Conservation (phyloP, 805 yeast species). For the Spathaspora gorwiae region DNA sequence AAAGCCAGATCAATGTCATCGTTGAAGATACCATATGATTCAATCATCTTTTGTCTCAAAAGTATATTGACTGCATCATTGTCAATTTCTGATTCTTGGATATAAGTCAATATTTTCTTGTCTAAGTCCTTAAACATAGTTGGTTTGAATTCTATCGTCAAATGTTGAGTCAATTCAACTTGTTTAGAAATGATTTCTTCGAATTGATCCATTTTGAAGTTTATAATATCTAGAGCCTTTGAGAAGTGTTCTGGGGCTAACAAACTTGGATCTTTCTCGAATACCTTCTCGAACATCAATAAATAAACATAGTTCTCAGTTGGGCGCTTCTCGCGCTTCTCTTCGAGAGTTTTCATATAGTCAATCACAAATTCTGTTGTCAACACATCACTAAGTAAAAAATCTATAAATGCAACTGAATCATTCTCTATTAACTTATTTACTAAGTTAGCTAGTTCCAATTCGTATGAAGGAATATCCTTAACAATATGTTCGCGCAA, state of each 20-base stretch:
- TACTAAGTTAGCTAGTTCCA: neutral
- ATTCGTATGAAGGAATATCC: neutral
- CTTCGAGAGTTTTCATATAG: neutral
- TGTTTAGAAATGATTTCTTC: neutral
- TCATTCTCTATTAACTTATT: neutral
- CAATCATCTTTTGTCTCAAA: conserved; percentile 28
- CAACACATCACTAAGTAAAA: neutral
- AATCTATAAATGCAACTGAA: neutral
- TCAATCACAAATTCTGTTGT: neutral
- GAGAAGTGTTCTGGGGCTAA: conserved; percentile 8
- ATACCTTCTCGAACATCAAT: conserved; percentile 10
- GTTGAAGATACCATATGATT: conserved; percentile 27
- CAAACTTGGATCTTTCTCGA: conserved; percentile 9
- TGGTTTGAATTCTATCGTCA: neutral
- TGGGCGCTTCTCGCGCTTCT: neutral
- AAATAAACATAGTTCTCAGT: conserved; percentile 6
- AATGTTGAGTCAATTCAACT: neutral
- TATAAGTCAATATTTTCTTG: neutral
- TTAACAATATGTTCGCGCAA: neutral
- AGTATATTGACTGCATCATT: conserved; percentile 24
- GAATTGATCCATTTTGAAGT: neutral
- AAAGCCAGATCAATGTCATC: conserved; percentile 26
- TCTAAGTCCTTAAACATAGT: neutral
- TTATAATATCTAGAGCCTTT: conserved; percentile 7
- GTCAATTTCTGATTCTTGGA: conserved; percentile 4